phyloP scores from a whole-genome alignment of 2,329 filamentous ascomycete species.

The Xylaria sp. region DNA sequence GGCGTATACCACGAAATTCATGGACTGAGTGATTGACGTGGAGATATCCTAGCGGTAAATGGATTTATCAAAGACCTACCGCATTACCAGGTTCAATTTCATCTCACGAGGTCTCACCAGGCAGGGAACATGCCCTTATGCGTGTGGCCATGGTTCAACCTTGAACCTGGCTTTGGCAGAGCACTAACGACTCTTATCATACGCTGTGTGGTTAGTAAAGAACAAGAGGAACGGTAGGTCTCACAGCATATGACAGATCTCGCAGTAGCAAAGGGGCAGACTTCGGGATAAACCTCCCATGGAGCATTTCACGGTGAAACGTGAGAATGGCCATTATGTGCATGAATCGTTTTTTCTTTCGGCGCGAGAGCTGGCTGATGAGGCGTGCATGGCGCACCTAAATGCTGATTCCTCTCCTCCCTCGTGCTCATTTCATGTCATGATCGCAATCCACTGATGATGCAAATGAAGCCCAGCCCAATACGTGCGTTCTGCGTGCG shows the following conservation, averaged over 20 bases:
- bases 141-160: too few species aligned
- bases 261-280: slow-evolving; percentile 45
- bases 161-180: slow-evolving; percentile 2
- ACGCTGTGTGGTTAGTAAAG: slow-evolving; percentile 25
- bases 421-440: slow-evolving; percentile 28
- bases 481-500: slow-evolving; percentile 34
- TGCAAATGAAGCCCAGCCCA: slow-evolving; percentile 37
- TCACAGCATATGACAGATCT: slow-evolving; percentile 31
- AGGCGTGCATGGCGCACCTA: slow-evolving; percentile 42
- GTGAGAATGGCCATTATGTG: slow-evolving; percentile 80
- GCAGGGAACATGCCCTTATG: neutral
- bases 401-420: slow-evolving; percentile 45
- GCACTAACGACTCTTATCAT: neutral
- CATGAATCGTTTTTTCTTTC: slow-evolving; percentile 55
- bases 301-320: slow-evolving; percentile 74
- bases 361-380: slow-evolving; percentile 29
- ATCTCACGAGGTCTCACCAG: slow-evolving; percentile 6
- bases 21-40: slow-evolving; percentile 76
- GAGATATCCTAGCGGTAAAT: slow-evolving; percentile 84
- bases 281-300: slow-evolving; percentile 81
- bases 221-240: slow-evolving; percentile 9
- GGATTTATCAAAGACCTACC: slow-evolving; percentile 25
- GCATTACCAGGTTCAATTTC: slow-evolving; percentile 13
- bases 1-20: slow-evolving; percentile 93
- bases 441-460: slow-evolving; percentile 30